Evolutionary conservation across 768 basidiomycete species (phyloP).

Genomic region (Sporobolomyces roseus): DNA sequence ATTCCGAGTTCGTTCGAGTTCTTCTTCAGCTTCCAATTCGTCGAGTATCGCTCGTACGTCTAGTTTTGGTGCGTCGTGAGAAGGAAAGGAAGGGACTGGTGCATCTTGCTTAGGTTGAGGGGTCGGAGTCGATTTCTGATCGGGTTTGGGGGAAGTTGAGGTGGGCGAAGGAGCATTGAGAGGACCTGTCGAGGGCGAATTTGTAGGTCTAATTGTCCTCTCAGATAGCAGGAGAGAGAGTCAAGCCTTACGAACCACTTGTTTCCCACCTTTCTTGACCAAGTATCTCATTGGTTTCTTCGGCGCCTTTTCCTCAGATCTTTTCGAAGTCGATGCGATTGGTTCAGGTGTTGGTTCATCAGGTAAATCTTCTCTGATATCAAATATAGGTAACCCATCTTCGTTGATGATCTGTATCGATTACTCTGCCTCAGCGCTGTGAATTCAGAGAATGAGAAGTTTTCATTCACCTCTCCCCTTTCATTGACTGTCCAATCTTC

Average conservation of each 20-base stretch:
- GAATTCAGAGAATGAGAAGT: not conserved
- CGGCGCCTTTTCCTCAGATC: not conserved
- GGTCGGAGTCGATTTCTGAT: not conserved
- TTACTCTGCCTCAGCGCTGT: not conserved
- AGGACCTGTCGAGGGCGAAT: slow-evolving; percentile 3
- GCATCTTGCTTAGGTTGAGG: not conserved
- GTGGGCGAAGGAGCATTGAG: not conserved
- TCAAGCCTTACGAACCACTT: slow-evolving; percentile 23
- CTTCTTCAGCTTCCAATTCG: slow-evolving; percentile 35
- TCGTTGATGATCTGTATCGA: slow-evolving; percentile 37
- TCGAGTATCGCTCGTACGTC: slow-evolving; percentile 36
- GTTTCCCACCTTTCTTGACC: slow-evolving; percentile 38
- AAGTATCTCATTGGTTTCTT: slow-evolving; percentile 30
- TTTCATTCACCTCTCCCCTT: slow-evolving; percentile 32
- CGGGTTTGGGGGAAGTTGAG: not conserved
- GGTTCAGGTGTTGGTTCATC: not conserved
- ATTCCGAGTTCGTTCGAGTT: not conserved
- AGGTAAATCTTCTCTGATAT: slow-evolving; percentile 37
- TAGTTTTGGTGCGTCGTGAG: not conserved
- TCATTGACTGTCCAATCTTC: slow-evolving; percentile 40
- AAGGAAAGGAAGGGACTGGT: not conserved
- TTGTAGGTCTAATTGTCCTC: not conserved
- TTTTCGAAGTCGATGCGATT: not conserved
- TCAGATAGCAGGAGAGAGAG: not conserved
- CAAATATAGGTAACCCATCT: slow-evolving; percentile 39